Evolutionary conservation across 2,329 filamentous ascomycete species (phyloP).

Genomic region (Neonectria coccinea): DNA sequence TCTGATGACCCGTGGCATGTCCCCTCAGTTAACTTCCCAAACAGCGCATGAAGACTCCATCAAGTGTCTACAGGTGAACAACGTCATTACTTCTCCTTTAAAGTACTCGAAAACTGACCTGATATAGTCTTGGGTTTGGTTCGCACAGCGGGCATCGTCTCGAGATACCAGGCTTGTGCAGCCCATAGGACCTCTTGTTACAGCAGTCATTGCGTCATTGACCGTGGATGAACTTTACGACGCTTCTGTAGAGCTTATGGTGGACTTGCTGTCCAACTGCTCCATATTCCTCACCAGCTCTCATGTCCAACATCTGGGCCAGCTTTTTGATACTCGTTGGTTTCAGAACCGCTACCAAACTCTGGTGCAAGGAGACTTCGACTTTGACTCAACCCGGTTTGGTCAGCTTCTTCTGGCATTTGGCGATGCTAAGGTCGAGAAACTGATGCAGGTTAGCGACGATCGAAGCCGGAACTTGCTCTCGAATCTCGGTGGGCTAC

Average conservation of each 20-base stretch:
- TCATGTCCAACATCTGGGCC: slow-evolving; percentile 68
- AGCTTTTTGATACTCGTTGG: slow-evolving; percentile 72
- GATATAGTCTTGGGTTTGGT: slow-evolving; percentile 76
- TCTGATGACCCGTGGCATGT: slow-evolving; percentile 56
- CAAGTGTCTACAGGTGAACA: slow-evolving; percentile 69
- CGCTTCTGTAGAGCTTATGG: slow-evolving; percentile 71
- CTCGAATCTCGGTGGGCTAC: slow-evolving; percentile 70
- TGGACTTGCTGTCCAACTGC: slow-evolving; percentile 74
- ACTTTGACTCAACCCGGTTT: slow-evolving; percentile 74
- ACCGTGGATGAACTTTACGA: slow-evolving; percentile 69
- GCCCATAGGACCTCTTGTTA: slow-evolving; percentile 70
- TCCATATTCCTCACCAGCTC: slow-evolving; percentile 70
- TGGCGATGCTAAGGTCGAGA: slow-evolving; percentile 72
- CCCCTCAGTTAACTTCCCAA: slow-evolving; percentile 41
- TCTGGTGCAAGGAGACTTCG: slow-evolving; percentile 70
- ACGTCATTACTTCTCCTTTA: slow-evolving; percentile 30
- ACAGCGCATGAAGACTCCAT: slow-evolving; percentile 66
- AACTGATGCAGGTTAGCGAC: slow-evolving; percentile 66
- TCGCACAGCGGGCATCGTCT: slow-evolving; percentile 73
- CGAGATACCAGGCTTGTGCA: slow-evolving; percentile 68
- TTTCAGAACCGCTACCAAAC: slow-evolving; percentile 66
- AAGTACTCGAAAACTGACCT: slow-evolving; percentile 18
- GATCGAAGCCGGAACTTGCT: slow-evolving; percentile 66
- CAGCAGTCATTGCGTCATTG: slow-evolving; percentile 71
- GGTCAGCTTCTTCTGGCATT: slow-evolving; percentile 76